Evolutionary conservation across 2,329 filamentous ascomycete species (phyloP).

Genomic region (Diaporthe capsici): DNA sequence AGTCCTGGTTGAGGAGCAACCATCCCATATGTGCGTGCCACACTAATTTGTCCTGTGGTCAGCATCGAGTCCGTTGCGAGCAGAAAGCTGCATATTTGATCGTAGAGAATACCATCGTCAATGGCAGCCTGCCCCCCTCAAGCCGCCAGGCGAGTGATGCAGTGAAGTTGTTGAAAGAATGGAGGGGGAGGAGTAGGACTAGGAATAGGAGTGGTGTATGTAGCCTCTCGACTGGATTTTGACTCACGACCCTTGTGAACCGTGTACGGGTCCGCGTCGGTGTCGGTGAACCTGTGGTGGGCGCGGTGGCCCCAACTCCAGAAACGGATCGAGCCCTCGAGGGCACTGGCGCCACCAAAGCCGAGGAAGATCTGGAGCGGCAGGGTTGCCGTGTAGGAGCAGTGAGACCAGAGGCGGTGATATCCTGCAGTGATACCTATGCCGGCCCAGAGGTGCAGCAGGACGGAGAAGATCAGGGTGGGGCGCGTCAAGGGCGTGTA

Average conservation of each 20-base stretch:
- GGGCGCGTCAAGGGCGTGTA: slow-evolving; percentile 34
- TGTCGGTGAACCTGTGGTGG: slow-evolving; percentile 93
- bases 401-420: slow-evolving; percentile 89
- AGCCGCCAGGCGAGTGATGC: no score
- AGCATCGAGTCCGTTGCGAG: background rate
- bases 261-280: slow-evolving; percentile 91
- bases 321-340: slow-evolving; percentile 90
- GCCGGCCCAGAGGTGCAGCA: slow-evolving; percentile 88
- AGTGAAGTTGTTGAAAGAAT: background rate
- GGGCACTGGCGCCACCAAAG: slow-evolving; percentile 84
- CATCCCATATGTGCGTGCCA: slow-evolving; percentile 88
- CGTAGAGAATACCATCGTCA: background rate
- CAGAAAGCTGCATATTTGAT: background rate
- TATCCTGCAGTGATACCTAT: slow-evolving; percentile 86
- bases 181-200: background rate
- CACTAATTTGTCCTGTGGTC: slow-evolving; percentile 51
- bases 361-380: slow-evolving; percentile 88
- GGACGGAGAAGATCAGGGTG: slow-evolving; percentile 61
- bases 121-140: background rate
- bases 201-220: background rate
- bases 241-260: slow-evolving; percentile 80
- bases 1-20: slow-evolving; percentile 96
- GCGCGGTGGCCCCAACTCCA: slow-evolving; percentile 88
- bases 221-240: background rate
- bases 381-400: slow-evolving; percentile 82